A percentile compares a stretch with the other conserved stretches of the same genome.
Conservation (phyloP, 1,284 basidiomycete species). For the Abortiporus biennis region DNA sequence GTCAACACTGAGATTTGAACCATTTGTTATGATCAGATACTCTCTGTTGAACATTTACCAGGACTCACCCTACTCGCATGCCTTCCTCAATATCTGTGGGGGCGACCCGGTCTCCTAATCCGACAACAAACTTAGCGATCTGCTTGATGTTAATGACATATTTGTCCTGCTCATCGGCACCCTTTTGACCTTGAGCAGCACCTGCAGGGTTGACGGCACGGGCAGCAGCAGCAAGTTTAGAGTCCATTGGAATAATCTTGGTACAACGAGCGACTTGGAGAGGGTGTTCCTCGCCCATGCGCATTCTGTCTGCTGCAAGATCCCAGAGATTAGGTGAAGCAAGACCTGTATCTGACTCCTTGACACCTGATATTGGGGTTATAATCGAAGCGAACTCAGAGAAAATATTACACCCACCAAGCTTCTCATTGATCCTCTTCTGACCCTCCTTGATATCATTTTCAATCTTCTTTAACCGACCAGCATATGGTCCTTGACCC, state of each 20-base stretch:
- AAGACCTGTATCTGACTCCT: constrained; percentile 97
- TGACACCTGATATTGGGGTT: constrained; percentile 61
- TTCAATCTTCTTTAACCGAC: constrained; percentile 85
- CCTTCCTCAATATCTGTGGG: constrained; percentile 99
- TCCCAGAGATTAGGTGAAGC: constrained; percentile 98
- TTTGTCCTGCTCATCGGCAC: constrained; percentile 95
- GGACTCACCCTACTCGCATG: constrained; percentile 93
- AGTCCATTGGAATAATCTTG: constrained; percentile 90
- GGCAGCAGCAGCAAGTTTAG: constrained; percentile 65
- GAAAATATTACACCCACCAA: constrained; percentile 71
- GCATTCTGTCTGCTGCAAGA: constrained; percentile 78
- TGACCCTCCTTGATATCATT: constrained; percentile 94
- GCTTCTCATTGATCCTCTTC: constrained; percentile 96
- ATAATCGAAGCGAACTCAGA: constrained; percentile 9
- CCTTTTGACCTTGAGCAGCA: constrained; percentile 79
- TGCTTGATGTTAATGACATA: constrained; percentile 99
- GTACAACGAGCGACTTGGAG: constrained; percentile 98
- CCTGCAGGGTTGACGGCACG: constrained; percentile 67
- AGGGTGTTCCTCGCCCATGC: constrained; percentile 91
- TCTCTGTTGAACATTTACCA: constrained; percentile 13
- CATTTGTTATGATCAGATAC: too few species aligned
- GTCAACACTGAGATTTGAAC: constrained; percentile 75
- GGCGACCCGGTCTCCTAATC: constrained; percentile 92
- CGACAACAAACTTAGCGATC: constrained; percentile 99
- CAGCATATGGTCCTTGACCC: constrained; percentile 98